A percentile compares a stretch with the other conserved stretches of the same genome.
phyloP scores from a whole-genome alignment of 139 green algal genomes.

The Chlorella sp. region DNA sequence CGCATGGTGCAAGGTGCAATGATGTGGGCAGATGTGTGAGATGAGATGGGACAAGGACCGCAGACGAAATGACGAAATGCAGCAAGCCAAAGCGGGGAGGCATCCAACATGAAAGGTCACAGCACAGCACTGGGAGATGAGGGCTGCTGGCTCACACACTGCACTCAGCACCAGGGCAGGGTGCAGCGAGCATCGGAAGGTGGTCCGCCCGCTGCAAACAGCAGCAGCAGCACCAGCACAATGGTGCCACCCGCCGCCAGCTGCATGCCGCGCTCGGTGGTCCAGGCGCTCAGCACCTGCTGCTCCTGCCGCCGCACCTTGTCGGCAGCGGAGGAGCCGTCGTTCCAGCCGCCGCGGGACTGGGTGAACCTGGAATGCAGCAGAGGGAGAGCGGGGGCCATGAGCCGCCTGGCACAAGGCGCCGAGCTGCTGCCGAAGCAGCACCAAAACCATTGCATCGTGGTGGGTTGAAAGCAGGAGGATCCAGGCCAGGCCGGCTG shows the following conservation, averaged over 20 bases:
- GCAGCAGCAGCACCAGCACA: slow-evolving; percentile 45
- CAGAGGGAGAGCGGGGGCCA: not conserved
- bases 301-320: slow-evolving; percentile 18
- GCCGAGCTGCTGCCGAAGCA: not conserved
- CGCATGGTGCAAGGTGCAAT: too few species aligned
- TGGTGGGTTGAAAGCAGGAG: not conserved
- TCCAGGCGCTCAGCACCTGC: slow-evolving; percentile 13
- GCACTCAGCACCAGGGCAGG: slow-evolving; percentile 60
- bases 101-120: too few species aligned
- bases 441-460: not conserved
- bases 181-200: slow-evolving; percentile 60
- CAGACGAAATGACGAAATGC: too few species aligned
- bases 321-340: not conserved
- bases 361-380: slow-evolving; percentile 4
- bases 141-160: not conserved
- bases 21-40: too few species aligned
- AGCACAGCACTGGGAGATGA: not conserved
- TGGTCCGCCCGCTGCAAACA: slow-evolving; percentile 49
- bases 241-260: slow-evolving; percentile 27
- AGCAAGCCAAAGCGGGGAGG: too few species aligned
- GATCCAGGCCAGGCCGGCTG: not conserved
- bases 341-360: slow-evolving; percentile 13
- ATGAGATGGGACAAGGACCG: too few species aligned
- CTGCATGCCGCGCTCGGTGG: not conserved
- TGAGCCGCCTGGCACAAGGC: too few species aligned